Evolutionary conservation across 495 filamentous ascomycete genomes (phyloP).

Genomic region (Penicillium dipodomyicola): DNA sequence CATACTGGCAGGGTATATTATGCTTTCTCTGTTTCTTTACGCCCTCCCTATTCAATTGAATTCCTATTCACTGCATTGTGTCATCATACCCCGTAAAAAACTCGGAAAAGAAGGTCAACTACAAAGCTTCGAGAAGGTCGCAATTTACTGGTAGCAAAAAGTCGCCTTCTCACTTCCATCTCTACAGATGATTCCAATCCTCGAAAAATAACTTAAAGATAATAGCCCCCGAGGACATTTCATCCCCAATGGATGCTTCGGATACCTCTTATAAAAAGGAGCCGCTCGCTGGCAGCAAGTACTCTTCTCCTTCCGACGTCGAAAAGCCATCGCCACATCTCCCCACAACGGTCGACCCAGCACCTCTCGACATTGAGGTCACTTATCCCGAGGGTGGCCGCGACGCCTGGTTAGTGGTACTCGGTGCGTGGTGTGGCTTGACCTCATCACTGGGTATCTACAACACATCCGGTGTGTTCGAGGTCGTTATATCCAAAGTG

Average conservation of each 20-base stretch:
- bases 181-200: not conserved
- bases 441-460: constrained; percentile 60
- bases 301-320: not conserved
- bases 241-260: not conserved
- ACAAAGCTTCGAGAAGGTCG: not conserved
- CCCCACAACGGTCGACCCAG: not conserved
- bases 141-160: not conserved
- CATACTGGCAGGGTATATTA: not conserved
- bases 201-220: not conserved
- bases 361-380: not conserved
- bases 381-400: not conserved
- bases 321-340: not conserved
- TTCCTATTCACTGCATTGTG: not conserved
- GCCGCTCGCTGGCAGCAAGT: not conserved
- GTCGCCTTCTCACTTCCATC: not conserved
- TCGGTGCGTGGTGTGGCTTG: constrained; percentile 57
- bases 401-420: constrained; percentile 32
- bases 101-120: not conserved
- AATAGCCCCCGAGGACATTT: not conserved
- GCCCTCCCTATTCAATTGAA: not conserved
- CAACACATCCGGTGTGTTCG: constrained; percentile 64
- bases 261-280: not conserved
- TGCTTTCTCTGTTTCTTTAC: not conserved
- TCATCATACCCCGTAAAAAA: not conserved
- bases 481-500: constrained; percentile 55